phyloP scores from a whole-genome alignment of 164 flowering plant genomes.

The Saururus chinensis region DNA sequence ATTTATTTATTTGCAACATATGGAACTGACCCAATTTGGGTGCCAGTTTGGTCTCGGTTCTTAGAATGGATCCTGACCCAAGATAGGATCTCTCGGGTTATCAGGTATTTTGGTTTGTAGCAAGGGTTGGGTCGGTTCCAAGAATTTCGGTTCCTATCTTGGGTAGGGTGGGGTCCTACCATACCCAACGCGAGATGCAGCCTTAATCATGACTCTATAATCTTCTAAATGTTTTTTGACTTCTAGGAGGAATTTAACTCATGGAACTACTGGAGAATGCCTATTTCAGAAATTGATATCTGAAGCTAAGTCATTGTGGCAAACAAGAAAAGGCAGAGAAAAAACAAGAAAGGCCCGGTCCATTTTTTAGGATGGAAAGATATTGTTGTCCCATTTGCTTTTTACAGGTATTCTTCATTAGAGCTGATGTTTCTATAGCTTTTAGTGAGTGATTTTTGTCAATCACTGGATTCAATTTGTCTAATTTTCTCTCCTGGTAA shows the following conservation, averaged over 20 bases:
- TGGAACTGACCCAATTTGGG: too few relatives aligned
- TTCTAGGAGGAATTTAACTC: slow-evolving; percentile 79
- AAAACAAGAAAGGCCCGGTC: too few relatives aligned
- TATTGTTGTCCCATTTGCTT: neutral
- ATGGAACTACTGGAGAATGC: slow-evolving; percentile 90
- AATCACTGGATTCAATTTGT: neutral
- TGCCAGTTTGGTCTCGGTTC: too few relatives aligned
- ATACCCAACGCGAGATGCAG: too few relatives aligned
- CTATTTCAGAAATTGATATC: slow-evolving; percentile 36
- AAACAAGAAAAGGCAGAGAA: neutral
- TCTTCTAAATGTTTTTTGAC: neutral
- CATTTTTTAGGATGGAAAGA: neutral
- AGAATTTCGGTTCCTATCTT: too few relatives aligned
- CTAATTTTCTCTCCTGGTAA: neutral
- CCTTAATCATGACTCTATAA: too few relatives aligned
- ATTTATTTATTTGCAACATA: too few relatives aligned
- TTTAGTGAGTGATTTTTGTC: neutral
- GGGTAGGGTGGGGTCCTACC: too few relatives aligned
- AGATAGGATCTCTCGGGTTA: too few relatives aligned
- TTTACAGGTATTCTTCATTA: neutral
- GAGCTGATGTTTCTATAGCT: neutral
- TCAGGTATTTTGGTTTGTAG: too few relatives aligned
- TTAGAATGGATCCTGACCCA: too few relatives aligned
- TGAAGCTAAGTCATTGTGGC: slow-evolving; percentile 23
- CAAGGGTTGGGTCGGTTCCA: too few relatives aligned